Evolutionary conservation across 192 early-diverging fungal species (phyloP).

Genomic region (Polychytrium aggregatum): DNA sequence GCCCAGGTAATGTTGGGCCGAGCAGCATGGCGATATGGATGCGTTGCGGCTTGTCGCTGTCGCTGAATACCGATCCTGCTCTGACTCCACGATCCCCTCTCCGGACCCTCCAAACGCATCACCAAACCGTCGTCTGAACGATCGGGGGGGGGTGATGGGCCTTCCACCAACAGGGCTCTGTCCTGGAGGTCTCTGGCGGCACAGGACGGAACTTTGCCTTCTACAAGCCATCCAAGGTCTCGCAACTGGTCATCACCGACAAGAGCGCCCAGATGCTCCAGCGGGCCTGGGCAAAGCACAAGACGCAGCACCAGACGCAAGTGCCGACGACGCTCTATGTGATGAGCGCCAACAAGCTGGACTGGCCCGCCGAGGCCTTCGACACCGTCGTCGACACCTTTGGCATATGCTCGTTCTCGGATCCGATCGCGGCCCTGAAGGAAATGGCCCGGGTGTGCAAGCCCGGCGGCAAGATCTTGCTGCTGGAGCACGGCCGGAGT

Average conservation of each 20-base stretch:
- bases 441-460: constrained; percentile 33
- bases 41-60: background rate
- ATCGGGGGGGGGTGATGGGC: no score
- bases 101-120: background rate
- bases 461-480: constrained; percentile 34
- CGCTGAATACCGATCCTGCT: background rate
- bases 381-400: constrained; percentile 61
- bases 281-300: constrained; percentile 20
- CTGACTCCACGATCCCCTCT: background rate
- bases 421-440: constrained; percentile 38
- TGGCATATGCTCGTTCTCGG: constrained; percentile 46
- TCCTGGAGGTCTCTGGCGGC: constrained; percentile 50
- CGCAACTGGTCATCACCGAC: constrained; percentile 40
- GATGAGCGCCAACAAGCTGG: constrained; percentile 23
- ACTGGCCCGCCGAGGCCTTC: constrained; percentile 13
- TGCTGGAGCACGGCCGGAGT: constrained; percentile 54
- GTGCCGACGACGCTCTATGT: constrained; percentile 11
- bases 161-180: constrained; percentile 27
- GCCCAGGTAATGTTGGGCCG: constrained; percentile 8
- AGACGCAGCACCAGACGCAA: constrained; percentile 4
- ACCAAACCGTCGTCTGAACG: no score
- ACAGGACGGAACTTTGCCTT: constrained; percentile 52
- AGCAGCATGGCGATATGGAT: background rate
- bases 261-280: constrained; percentile 37
- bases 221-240: constrained; percentile 28